These are phyloP conservation scores for Schizochytrium sp. DNA, from an alignment of 108 stramenopile genomes.

Conservation along the genomic window DNA sequence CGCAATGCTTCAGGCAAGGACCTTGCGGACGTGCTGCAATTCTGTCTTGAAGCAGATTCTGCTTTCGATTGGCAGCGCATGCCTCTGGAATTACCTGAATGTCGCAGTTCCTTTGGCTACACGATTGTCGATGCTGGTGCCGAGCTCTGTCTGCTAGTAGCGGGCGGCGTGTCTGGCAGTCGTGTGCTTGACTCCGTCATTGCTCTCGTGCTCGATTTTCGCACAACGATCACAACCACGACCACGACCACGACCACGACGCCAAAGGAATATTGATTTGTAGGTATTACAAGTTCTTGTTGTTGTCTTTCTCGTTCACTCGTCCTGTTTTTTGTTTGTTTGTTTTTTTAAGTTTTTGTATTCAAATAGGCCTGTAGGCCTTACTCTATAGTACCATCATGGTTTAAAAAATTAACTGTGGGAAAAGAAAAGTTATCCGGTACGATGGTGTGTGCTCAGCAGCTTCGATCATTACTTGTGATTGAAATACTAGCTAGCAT, in stretches of 20 bases:
- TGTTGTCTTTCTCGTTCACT: too few relatives aligned
- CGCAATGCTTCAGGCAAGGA: not conserved
- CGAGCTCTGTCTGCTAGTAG: not conserved
- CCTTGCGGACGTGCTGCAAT: not conserved
- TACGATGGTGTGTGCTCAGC: too few relatives aligned
- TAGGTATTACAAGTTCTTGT: too few relatives aligned
- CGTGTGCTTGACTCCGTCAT: not conserved
- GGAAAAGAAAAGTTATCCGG: too few relatives aligned
- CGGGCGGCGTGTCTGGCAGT: not conserved
- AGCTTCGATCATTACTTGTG: too few relatives aligned
- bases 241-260: not conserved
- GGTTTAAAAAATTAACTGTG: too few relatives aligned
- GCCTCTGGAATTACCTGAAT: not conserved
- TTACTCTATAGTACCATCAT: too few relatives aligned
- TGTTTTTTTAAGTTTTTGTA: too few relatives aligned
- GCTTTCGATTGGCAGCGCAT: not conserved
- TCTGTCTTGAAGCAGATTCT: not conserved
- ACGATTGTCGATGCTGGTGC: not conserved
- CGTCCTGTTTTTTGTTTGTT: not conserved
- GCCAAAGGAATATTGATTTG: not conserved
- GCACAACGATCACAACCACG: not conserved
- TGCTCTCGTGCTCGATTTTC: not conserved
- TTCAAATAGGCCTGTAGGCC: too few relatives aligned
- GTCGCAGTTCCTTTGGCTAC: not conserved
- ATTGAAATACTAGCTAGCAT: too few relatives aligned